Evolutionary conservation across 2,329 filamentous ascomycete genomes (phyloP), one percentile per base, ranked within the genome.

Genomic region (Alternaria sp.): DNA sequence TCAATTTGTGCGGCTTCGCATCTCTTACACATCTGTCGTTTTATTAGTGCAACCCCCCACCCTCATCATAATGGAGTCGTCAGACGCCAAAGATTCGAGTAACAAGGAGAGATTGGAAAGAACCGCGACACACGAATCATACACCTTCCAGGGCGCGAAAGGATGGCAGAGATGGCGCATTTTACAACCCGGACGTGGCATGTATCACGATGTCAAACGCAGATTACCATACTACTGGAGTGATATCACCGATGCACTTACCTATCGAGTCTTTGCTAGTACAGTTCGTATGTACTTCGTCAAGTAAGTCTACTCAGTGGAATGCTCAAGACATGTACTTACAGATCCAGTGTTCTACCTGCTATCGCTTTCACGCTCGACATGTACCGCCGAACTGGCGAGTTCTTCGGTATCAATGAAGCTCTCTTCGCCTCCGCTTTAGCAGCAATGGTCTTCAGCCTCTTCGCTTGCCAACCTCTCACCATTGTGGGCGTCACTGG

Each of bases 231-330:
- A 83, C 69, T 87, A 87, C 71, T 81, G 80, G 80, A 84, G 81
- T 65, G 86, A 88, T 65, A 83, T 86, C 43, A 77, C 68, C 3
- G 85, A 88, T 73, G 85, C 83, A 5, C 81, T 82, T 63, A 85
- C 82, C 5, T 88, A 87, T 66, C 78, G 85, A 16, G 84, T 82
- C 3, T 75, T 87, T 41, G 84, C 85, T 6, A 85, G 82, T 59
- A 86, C 82, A 0, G 75, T 88, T 11, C 83, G 84, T 2, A 88
- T 87, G 77, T 87, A 87, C 73, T 87, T 87, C 73, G 84, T 87
- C 67, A 85, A 85, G 80, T 82, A 62, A 62, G 74, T n/a, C 16
- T 22, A 20, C 7, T 9, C 11, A 11, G 20, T 4, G 24, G 6
- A 18, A 28, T 5, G n/a, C 3, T 14, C 8, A 14, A 20, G 14